Conservation (phyloP, 139 green algal genomes). For the Ettlia oleoabundans region DNA sequence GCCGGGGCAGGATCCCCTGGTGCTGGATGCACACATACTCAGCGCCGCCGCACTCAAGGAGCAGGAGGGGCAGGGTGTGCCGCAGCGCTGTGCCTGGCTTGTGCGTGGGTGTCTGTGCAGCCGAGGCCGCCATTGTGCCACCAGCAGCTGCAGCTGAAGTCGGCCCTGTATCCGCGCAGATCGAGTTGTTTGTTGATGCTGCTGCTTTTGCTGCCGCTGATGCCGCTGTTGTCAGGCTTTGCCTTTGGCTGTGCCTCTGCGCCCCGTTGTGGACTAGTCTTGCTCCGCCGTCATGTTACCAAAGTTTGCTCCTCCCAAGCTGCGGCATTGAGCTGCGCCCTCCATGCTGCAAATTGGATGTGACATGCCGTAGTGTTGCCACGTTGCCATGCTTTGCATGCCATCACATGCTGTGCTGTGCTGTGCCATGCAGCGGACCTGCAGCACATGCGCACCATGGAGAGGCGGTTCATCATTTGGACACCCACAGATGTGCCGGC, state of each 20-base stretch:
- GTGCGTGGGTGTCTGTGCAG: neutral
- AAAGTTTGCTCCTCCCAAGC: too few species aligned
- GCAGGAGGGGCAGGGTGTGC: slow-evolving; percentile 18
- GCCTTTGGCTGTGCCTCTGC: neutral
- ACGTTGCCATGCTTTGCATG: too few species aligned
- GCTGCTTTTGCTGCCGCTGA: neutral
- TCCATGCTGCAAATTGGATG: too few species aligned
- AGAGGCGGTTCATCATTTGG: slow-evolving; percentile 47
- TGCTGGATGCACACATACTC: slow-evolving; percentile 29
- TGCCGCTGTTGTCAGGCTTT: neutral
- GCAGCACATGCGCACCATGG: slow-evolving; percentile 29
- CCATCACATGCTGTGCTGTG: too few species aligned
- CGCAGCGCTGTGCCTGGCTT: neutral
- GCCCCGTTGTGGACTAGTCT: neutral
- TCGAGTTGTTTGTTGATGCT: neutral
- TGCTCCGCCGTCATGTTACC: neutral
- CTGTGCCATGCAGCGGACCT: slow-evolving; percentile 20
- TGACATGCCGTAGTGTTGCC: too few species aligned
- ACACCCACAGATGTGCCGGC: neutral
- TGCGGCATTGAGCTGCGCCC: too few species aligned
- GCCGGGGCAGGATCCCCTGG: neutral
- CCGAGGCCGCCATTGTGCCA: neutral
- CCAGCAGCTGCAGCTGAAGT: too few species aligned
- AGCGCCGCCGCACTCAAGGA: neutral
- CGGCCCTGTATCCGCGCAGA: too few species aligned